Conservation (phyloP, 2,329 filamentous ascomycete genomes). For the Diplodia mutila region DNA sequence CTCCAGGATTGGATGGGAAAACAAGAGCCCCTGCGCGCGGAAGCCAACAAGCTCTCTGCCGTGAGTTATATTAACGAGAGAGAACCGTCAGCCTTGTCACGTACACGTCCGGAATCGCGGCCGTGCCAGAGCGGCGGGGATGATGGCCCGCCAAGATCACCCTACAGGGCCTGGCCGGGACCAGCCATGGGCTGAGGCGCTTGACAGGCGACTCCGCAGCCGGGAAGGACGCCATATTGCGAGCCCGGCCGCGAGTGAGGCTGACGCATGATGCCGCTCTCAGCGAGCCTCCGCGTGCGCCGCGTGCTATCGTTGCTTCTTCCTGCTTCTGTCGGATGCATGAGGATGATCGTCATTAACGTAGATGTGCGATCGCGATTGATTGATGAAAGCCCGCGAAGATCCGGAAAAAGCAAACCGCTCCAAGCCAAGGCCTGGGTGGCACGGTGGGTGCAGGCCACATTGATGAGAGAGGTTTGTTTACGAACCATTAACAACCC, state of each 20-base stretch:
- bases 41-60: neutral
- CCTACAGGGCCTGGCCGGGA: neutral
- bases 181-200: too few species aligned
- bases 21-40: too few species aligned
- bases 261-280: too few species aligned
- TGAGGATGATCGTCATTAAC: constrained; percentile 12
- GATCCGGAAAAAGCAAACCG: constrained; percentile 18
- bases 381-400: constrained; percentile 1
- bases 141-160: neutral
- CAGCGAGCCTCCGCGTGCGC: neutral
- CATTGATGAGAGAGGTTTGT: neutral
- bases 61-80: neutral
- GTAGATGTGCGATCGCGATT: constrained; percentile 3
- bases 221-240: too few species aligned
- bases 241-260: too few species aligned
- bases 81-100: constrained; percentile 8
- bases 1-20: constrained; percentile 4
- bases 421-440: too few species aligned
- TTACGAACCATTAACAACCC: too few species aligned
- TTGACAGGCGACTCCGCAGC: constrained; percentile 3
- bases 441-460: too few species aligned
- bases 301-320: neutral
- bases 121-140: constrained; percentile 5
- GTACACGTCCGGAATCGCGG: constrained; percentile 4
- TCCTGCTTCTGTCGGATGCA: neutral